Conservation (phyloP, 768 basidiomycete genomes). For the Lactarius hatsudake region DNA sequence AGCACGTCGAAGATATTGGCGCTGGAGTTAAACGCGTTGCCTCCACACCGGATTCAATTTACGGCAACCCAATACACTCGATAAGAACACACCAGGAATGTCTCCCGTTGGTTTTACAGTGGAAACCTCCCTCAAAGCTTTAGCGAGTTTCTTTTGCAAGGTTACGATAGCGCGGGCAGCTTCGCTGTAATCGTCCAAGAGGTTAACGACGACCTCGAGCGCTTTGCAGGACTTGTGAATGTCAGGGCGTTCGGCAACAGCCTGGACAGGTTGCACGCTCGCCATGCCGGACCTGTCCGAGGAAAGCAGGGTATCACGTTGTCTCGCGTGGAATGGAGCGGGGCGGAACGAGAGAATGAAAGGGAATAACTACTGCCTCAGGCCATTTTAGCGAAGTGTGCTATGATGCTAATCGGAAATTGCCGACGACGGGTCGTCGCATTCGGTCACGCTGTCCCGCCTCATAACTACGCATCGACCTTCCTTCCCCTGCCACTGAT, state of each 20-base stretch:
- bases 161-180: slow-evolving; percentile 57
- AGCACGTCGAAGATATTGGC: slow-evolving; percentile 67
- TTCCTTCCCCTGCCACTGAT: neutral
- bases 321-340: neutral
- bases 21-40: slow-evolving; percentile 62
- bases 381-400: slow-evolving; percentile 10
- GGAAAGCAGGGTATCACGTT: slow-evolving; percentile 6
- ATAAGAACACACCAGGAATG: slow-evolving; percentile 52
- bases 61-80: neutral
- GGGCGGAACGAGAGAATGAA: neutral
- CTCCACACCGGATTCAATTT: slow-evolving; percentile 37
- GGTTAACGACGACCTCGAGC: slow-evolving; percentile 61
- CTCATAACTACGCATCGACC: slow-evolving; percentile 6
- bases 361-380: neutral
- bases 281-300: slow-evolving; percentile 15
- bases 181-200: slow-evolving; percentile 75
- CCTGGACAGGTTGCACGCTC: slow-evolving; percentile 23
- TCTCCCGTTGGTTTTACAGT: slow-evolving; percentile 55
- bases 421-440: neutral
- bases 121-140: slow-evolving; percentile 65
- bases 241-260: slow-evolving; percentile 60
- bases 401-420: slow-evolving; percentile 6
- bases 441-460: too few relatives aligned
- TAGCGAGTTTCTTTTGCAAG: slow-evolving; percentile 74
- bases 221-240: slow-evolving; percentile 81